Base-by-base conservation (phyloP, 768 basidiomycete species). In the Trametes elegans region DNA sequence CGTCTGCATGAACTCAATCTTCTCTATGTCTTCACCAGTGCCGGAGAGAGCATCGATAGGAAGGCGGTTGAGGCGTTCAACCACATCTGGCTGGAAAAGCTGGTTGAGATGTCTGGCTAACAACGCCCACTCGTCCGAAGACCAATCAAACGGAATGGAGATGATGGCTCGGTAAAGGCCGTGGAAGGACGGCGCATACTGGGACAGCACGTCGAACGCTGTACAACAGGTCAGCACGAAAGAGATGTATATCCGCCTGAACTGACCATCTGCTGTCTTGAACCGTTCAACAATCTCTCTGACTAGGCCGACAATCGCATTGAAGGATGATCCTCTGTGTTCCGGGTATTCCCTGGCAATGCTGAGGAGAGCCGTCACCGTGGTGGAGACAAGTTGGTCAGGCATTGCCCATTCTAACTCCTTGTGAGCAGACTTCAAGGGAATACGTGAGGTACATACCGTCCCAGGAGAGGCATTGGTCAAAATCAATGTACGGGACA, bases 121-220 rank as follows among this genome's bases (percentile, higher is more conserved):
- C 18, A 70, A 66, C 23, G 74, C 70, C 89, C 90, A 92, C 61
- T 90, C 85, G 2, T 70, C 58, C 31, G 82, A 64, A 11, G 79
- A 81, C 91, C 92, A 95, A 23, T 79, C 73, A 66, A 88, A 92
- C 1, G 83, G 76, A 2, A 85, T 87, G 3, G 89, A 89, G 40
- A 83, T 89, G 55, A 93, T 81, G 5, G 93, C 91, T 31, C 93
- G 83, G 67, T 92, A 91, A 26, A 94, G 74, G 7, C 93, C 93
- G 68, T 95, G 91, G 38, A 96, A 75, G 14, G 88, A 82, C 6
- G 93, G 93, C 18, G 85, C 85, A 31, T 87, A 70, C 57, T 91
- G 90, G 1, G 85, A 84, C 18, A 95, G 74, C 29, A 90, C 76
- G 55, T 82, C 78, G n/a, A 83, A 71, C 0, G 88, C 91, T 93